A percentile compares a stretch with the other conserved stretches of the same genome.
phyloP scores from a whole-genome alignment of 2,329 filamentous ascomycete genomes.

The Ascochyta pisi region DNA sequence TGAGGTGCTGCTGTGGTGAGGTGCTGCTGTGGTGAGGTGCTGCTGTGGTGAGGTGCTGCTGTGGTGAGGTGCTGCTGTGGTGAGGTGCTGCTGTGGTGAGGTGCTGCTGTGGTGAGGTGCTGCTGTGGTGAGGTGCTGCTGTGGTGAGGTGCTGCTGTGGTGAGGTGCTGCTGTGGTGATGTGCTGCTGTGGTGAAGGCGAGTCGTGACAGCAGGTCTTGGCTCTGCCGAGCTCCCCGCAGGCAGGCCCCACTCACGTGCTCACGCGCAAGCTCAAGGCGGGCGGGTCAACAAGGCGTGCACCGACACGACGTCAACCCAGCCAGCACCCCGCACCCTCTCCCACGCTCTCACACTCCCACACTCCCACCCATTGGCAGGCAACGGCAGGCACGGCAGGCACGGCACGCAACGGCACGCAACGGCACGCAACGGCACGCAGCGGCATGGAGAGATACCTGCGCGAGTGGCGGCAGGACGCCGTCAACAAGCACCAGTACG shows the following conservation, averaged over 20 bases:
- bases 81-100: too few species aligned
- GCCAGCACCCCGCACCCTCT: not conserved
- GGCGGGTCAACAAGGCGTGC: constrained; percentile 11
- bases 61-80: too few species aligned
- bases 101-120: too few species aligned
- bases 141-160: not conserved
- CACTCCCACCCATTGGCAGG: too few species aligned
- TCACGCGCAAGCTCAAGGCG: constrained; percentile 19
- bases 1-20: too few species aligned
- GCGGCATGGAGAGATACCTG: constrained; percentile 85
- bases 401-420: not conserved
- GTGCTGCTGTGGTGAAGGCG: not conserved
- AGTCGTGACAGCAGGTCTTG: not conserved
- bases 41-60: too few species aligned
- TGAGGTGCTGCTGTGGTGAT: not conserved
- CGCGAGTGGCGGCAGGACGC: constrained; percentile 95
- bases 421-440: not conserved
- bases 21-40: too few species aligned
- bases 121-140: too few species aligned
- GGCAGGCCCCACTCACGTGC: constrained; percentile 17
- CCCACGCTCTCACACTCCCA: too few species aligned
- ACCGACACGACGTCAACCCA: not conserved
- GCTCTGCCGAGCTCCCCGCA: constrained; percentile 25
- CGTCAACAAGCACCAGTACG: constrained; percentile 93
- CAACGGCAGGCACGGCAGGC: too few species aligned